Percentiles rank a stretch among this genome's conserved stretches.
These are phyloP conservation scores for Cyphellophora attinorum DNA, from an alignment of 2,329 filamentous ascomycete species.

Conservation along the genomic window DNA sequence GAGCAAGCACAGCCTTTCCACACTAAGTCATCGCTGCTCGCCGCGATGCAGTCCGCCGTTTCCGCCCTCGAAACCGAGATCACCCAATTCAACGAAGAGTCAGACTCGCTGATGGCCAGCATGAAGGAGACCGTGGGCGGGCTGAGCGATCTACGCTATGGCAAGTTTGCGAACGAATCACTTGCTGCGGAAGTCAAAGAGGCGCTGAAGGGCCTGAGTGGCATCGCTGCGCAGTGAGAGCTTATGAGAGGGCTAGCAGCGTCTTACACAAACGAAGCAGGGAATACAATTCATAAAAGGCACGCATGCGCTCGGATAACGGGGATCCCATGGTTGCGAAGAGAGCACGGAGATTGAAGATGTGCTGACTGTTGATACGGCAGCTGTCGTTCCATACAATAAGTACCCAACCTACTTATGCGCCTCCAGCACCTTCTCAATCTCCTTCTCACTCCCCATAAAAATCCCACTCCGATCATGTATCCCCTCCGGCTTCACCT, in stretches of 20 bases:
- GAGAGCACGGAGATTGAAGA: too few relatives aligned
- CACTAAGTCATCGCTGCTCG: constrained; percentile 54
- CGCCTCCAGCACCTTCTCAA: constrained; percentile 86
- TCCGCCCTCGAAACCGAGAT: constrained; percentile 60
- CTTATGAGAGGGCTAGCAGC: too few relatives aligned
- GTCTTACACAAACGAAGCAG: too few relatives aligned
- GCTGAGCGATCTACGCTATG: constrained; percentile 75
- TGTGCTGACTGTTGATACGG: neutral
- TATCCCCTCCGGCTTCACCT: constrained; percentile 81
- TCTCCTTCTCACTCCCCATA: constrained; percentile 86
- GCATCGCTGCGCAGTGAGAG: too few relatives aligned
- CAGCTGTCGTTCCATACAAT: constrained; percentile 1
- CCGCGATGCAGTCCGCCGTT: constrained; percentile 59
- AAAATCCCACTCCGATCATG: constrained; percentile 95
- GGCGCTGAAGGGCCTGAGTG: too few relatives aligned
- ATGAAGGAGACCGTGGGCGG: constrained; percentile 59
- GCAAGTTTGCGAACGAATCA: constrained; percentile 55
- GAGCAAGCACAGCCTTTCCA: constrained; percentile 33
- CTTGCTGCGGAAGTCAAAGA: too few relatives aligned
- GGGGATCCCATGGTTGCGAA: too few relatives aligned
- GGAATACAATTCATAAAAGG: too few relatives aligned
- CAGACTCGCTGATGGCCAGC: constrained; percentile 48
- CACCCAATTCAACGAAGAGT: constrained; percentile 54
- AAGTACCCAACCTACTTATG: constrained; percentile 47
- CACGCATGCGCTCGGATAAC: too few relatives aligned